Evolutionary conservation across 805 yeast genomes (phyloP), one percentile per base, ranked within the genome.

Genomic region (Cyberlindnera samutprakarnensis): DNA sequence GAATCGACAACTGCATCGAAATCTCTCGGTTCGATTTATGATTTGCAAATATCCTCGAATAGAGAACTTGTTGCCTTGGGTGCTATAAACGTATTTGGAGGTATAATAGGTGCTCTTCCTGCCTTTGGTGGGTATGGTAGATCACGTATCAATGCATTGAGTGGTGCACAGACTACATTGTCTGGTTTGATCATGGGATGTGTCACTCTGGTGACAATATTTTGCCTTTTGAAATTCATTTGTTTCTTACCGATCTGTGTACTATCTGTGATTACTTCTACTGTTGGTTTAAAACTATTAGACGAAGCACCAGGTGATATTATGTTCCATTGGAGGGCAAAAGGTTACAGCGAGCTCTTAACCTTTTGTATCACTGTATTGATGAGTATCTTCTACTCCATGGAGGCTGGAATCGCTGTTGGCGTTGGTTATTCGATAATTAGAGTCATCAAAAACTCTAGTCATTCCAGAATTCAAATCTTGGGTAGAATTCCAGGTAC

Each of bases 121-220:
- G 75, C 94, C 0, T 88, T 88, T 65, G 98, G 97, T 8, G 97
- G 97, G 0, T 90, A 88, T 51, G 97, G 96, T 2, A 70, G 97
- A 47, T 81, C 95, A 13, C 87, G 83, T 48, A 78, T 90, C 37
- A 90, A 90, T 59, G 81, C 88, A 1, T 62, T 86, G 31, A 75
- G 87, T 11, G 96, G 96, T 5, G 97, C 94, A 0, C 74, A 73
- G 42, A 83, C 95, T 0, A 88, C 88, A 9, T 62, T 79, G 51
- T 72, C 92, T n/a, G 94, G 95, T 0, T 74, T 76, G 4, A 70
- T 83, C 9, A 80, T 88, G 79, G 90, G 95, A 0, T n/a, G 72
- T 3, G 63, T 78, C 5, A 79, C 96, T 0, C 56, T 87, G 28
- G 41, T 84, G 13, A 77, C 85, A 5, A 72, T 81, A 0, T 61